Conservation (phyloP, 305 asterid species). For the Fraxinus xanthoxyloides region DNA sequence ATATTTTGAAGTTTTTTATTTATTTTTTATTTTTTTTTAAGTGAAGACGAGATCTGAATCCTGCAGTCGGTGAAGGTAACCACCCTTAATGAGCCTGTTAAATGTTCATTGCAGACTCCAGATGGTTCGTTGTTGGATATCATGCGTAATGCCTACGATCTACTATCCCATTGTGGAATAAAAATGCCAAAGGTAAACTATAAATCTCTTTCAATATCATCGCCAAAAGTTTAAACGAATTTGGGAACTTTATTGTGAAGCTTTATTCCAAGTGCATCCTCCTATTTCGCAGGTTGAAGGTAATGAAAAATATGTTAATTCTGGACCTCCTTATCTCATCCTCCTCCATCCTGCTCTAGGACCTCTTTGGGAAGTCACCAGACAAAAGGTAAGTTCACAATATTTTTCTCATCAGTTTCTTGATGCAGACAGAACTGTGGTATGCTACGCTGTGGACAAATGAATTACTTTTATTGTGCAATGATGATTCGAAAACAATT, state of each 20-base stretch:
- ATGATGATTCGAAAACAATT: background rate
- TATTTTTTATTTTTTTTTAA: background rate
- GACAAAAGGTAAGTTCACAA: constrained; percentile 67
- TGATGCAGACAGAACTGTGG: constrained; percentile 13
- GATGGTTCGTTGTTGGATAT: constrained; percentile 95
- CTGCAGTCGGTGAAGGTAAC: background rate
- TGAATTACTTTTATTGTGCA: background rate
- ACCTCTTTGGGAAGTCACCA: constrained; percentile 78
- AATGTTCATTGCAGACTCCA: constrained; percentile 80
- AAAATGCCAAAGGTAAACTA: constrained; percentile 70
- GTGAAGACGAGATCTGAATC: background rate
- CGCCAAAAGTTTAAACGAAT: constrained; percentile 1
- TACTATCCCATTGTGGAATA: constrained; percentile 79
- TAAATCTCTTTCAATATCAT: constrained; percentile 18
- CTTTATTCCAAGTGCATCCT: constrained; percentile 15
- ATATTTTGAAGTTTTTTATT: background rate
- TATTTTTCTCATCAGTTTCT: constrained; percentile 3
- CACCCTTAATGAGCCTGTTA: constrained; percentile 1
- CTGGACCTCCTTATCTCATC: constrained; percentile 91
- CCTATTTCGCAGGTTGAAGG: constrained; percentile 57
- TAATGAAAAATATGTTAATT: constrained; percentile 69
- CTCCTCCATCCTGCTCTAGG: constrained; percentile 99
- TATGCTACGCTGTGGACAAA: constrained; percentile 10
- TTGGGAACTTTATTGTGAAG: constrained; percentile 16
- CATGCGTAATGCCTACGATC: constrained; percentile 91